Base-by-base conservation (phyloP, 768 basidiomycete species). In the Tylopilus sp. region DNA sequence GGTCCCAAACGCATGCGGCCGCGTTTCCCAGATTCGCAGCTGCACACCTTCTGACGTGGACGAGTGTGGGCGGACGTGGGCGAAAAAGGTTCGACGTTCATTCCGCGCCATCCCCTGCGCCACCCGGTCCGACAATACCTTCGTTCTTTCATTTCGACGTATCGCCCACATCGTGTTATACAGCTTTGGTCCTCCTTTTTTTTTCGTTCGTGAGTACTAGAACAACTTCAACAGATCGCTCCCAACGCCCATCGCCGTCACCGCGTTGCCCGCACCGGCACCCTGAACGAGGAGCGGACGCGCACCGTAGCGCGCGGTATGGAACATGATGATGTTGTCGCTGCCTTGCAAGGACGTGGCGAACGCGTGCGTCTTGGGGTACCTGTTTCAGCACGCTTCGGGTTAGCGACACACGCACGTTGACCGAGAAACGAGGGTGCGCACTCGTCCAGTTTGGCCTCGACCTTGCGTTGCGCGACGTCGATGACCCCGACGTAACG, bases 251-350 rank as follows among this genome's bases (percentile, higher is more conserved):
- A 98, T 98, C 0, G 97, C 97, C 29, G 97, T 99, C 14, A 98
- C 96, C 24, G 89, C 93, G 1, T 93, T 93, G n/a, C 97, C 97
- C 0, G 97, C 97, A 3, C 97, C 97, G 1, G 95, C 87, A 45
- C 97, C 97, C 64, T 98, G 96, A 30, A 99, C 80, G 55, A 98
- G 91, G 51, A 99, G 75, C 2, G 97, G 96, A 37, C 93, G 75
- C 9, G 86, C 80, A 3, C 87, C 85, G 66, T 99, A 99, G 37
- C 97, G 79, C 64, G 89, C 85, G 0, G 96, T 98, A 67, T 92
- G 89, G 82, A 98, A 98, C 78, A 97, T 90, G 68, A 99, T 83
- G 66, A 99, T 98, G 69, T 98, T 98, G 71, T 99, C 97, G 21
- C 93, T 93, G 1, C 96, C 97, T 21, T 92, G 90, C 14, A 99